Base-by-base conservation (phyloP, 306 rosid genomes). In the Crotalaria pallida region DNA sequence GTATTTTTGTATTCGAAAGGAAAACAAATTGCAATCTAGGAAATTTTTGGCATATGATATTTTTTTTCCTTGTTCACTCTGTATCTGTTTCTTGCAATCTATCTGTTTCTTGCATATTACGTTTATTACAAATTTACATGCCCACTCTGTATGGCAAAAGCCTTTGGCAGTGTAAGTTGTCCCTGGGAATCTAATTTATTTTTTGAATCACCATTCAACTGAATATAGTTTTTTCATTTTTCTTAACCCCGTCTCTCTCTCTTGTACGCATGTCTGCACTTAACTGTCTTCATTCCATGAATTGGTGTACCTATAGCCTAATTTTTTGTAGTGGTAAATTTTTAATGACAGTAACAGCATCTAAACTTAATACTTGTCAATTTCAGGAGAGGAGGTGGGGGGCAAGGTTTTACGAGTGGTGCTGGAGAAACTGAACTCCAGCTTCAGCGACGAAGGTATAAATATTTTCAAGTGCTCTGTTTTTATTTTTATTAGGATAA, bases 341-440 rank as follows among this genome's bases (percentile, higher is more conserved):
- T 18, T 26, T 73, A 56, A 60, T n/a, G 70, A 22, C 49, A 52
- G 8, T 11, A 62, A 33, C 60, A 27, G 40, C 51, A 69, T 66
- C 66, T 69, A 44, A 77, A 47, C 33, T 58, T 31, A 27, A 31
- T 66, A 17, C 63, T 41, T 61, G 40, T 60, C 65, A 58, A 69
- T 78, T 75, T 73, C 87, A 94, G 97, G 96, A 88, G 92, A 87
- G 97, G 97, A 76, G 82, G 89, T 49, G 99, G 97, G 29, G 99
- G 97, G 2, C 96, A 82, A 71, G 99, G 99, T 52, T 94, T 94
- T 81, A 82, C 87, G 45, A 87, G 99, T 68, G 97, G 99, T 77
- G 92, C 97, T n/a, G 97, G 97, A 87, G 97, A 94, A 85, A 91
- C 96, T 58, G 97, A 94, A 79, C 96, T 91, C 80, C 96, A 94